Evolutionary conservation across 1,139 yeast species (phyloP).

Genomic region (Saccharomycopsis hybrid): DNA sequence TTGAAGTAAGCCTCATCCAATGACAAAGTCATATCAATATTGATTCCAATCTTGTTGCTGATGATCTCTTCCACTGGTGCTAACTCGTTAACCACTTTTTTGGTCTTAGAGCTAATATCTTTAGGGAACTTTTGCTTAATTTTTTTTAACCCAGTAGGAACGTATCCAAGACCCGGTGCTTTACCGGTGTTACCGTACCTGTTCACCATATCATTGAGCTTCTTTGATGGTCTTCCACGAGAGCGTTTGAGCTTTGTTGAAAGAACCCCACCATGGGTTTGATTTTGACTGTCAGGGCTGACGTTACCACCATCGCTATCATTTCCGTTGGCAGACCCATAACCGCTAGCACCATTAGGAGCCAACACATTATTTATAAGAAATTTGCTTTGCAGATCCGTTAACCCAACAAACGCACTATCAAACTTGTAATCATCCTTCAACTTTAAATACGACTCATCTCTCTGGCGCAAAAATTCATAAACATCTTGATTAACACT

Average conservation of each 20-base stretch:
- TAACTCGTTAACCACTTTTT: constrained; percentile 10
- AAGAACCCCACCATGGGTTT: neutral
- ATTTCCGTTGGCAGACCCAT: neutral
- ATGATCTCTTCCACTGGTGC: constrained; percentile 17
- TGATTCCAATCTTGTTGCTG: constrained; percentile 16
- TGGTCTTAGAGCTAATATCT: constrained; percentile 2
- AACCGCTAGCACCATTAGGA: neutral
- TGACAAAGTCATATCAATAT: constrained; percentile 11
- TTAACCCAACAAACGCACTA: no score
- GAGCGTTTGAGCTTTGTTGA: neutral
- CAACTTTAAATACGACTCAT: constrained; percentile 9
- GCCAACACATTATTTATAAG: neutral
- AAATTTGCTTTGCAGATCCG: no score
- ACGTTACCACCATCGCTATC: no score
- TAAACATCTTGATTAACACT: constrained; percentile 25
- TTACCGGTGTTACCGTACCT: no score
- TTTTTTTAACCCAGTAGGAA: constrained; percentile 3
- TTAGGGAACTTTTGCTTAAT: constrained; percentile 15
- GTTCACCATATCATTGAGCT: neutral
- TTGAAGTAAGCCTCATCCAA: constrained; percentile 17
- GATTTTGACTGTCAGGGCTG: no score
- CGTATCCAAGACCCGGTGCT: neutral
- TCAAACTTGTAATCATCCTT: neutral
- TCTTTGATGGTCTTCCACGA: neutral
- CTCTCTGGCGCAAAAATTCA: constrained; percentile 15